These are phyloP conservation scores for Vaucheria bursata DNA, from an alignment of 352 stramenopile genomes.

Conservation along the genomic window DNA sequence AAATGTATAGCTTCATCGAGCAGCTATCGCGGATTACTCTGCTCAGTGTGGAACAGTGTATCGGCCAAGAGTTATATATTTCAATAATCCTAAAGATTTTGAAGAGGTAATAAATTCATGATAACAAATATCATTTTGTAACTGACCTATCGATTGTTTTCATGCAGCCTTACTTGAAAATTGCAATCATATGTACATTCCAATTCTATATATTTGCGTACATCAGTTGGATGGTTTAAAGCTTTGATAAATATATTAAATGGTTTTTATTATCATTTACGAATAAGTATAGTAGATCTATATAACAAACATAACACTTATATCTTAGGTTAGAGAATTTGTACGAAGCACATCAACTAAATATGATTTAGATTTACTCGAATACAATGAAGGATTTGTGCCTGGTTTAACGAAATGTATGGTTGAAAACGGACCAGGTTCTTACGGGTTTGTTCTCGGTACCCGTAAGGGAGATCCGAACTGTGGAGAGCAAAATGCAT, in stretches of 20 bases:
- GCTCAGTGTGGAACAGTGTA: constrained; percentile 12
- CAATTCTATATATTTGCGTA: too few species aligned
- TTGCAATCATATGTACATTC: too few species aligned
- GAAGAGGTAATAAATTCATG: constrained; percentile 40
- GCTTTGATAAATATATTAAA: too few species aligned
- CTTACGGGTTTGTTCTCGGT: constrained; percentile 79
- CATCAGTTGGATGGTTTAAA: too few species aligned
- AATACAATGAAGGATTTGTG: constrained; percentile 62
- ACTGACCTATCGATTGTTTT: not conserved
- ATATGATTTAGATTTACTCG: constrained; percentile 60
- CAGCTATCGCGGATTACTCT: constrained; percentile 51
- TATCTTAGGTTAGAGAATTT: constrained; percentile 49
- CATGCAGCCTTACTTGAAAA: not conserved
- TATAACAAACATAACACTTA: too few species aligned
- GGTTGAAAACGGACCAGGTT: constrained; percentile 48
- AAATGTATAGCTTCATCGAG: constrained; percentile 62
- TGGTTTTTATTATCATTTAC: too few species aligned
- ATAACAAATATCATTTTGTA: not conserved
- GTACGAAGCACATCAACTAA: constrained; percentile 53
- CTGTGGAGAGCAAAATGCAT: constrained; percentile 58
- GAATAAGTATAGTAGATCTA: too few species aligned
- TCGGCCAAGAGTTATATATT: constrained; percentile 80
- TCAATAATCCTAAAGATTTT: constrained; percentile 88
- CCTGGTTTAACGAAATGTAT: constrained; percentile 78
- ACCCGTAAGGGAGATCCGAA: constrained; percentile 82